phyloP scores from a whole-genome alignment of 169 alveolate genomes.

The Plasmodium berghei region DNA sequence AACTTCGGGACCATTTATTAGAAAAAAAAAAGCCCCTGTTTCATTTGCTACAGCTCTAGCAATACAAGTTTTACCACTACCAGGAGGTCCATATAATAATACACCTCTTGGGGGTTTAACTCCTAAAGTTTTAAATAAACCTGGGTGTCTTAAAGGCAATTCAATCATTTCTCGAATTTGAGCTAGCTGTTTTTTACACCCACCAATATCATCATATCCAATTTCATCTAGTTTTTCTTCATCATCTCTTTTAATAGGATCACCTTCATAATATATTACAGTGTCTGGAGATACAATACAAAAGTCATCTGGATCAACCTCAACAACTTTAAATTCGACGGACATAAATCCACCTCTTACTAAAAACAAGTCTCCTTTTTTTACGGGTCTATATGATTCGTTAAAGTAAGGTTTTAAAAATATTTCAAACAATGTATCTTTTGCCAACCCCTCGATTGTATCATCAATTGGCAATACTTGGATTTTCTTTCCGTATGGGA shows the following conservation, averaged over 20 bases:
- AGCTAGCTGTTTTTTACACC: constrained; percentile 99
- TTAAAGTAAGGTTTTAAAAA: constrained; percentile 99
- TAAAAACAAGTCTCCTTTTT: constrained; percentile 98
- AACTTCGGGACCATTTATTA: constrained; percentile 97
- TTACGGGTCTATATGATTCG: constrained; percentile 99
- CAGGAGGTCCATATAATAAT: constrained; percentile 99
- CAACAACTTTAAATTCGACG: constrained; percentile 99
- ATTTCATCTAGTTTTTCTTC: constrained; percentile 99
- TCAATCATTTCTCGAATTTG: constrained; percentile 99
- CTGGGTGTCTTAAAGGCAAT: constrained; percentile 99
- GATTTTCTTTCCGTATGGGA: constrained; percentile 98
- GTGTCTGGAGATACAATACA: constrained; percentile 99
- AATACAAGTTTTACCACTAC: constrained; percentile 99
- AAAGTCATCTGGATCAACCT: constrained; percentile 99
- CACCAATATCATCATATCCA: constrained; percentile 99
- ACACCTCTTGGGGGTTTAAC: constrained; percentile 99
- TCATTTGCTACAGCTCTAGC: constrained; percentile 99
- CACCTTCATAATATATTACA: constrained; percentile 95
- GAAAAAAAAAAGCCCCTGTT: constrained; percentile 97
- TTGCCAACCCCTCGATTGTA: constrained; percentile 98
- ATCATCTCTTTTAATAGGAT: constrained; percentile 99
- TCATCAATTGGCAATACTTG: constrained; percentile 99
- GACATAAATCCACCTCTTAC: constrained; percentile 99
- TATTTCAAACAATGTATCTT: constrained; percentile 97
- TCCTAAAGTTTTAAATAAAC: constrained; percentile 98